phyloP scores from a whole-genome alignment of 768 basidiomycete genomes.

The Xanthoconium purpureum region DNA sequence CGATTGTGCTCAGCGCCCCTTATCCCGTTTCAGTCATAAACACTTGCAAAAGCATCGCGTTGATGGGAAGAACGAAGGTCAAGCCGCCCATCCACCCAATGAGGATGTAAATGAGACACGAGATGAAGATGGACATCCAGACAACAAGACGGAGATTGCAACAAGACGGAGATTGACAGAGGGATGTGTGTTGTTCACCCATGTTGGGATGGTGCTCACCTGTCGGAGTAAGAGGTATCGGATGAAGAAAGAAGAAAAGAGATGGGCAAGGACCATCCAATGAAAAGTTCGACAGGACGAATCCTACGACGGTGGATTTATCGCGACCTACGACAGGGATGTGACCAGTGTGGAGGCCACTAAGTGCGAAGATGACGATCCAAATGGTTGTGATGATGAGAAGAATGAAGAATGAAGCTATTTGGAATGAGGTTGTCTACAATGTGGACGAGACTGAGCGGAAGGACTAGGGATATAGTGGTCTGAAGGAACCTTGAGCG shows the following conservation, averaged over 20 bases:
- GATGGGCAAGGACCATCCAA: constrained; percentile 12
- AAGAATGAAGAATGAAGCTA: constrained; percentile 21
- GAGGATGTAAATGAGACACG: constrained; percentile 23
- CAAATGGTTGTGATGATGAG: constrained; percentile 17
- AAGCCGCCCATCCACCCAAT: constrained; percentile 23
- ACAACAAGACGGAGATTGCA: constrained; percentile 20
- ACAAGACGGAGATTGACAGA: too few relatives aligned
- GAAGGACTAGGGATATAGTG: constrained; percentile 17
- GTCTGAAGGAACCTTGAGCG: constrained; percentile 14
- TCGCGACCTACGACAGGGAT: constrained; percentile 16
- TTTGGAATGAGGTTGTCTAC: constrained; percentile 25
- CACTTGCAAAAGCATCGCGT: constrained; percentile 17
- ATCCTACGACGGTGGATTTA: constrained; percentile 23
- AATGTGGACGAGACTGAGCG: constrained; percentile 23
- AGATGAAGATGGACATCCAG: constrained; percentile 22
- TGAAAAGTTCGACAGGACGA: constrained; percentile 24
- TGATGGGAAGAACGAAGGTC: constrained; percentile 6
- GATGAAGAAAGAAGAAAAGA: background rate
- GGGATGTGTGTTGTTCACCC: constrained; percentile 26
- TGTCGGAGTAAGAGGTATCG: background rate
- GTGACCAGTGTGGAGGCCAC: constrained; percentile 6
- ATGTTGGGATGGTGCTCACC: constrained; percentile 25
- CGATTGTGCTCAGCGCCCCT: constrained; percentile 4
- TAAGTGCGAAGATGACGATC: constrained; percentile 15
- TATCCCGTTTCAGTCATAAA: constrained; percentile 5